Evolutionary conservation across 2,329 filamentous ascomycete species (phyloP).

Genomic region (Ophiostoma himal-ulmi): DNA sequence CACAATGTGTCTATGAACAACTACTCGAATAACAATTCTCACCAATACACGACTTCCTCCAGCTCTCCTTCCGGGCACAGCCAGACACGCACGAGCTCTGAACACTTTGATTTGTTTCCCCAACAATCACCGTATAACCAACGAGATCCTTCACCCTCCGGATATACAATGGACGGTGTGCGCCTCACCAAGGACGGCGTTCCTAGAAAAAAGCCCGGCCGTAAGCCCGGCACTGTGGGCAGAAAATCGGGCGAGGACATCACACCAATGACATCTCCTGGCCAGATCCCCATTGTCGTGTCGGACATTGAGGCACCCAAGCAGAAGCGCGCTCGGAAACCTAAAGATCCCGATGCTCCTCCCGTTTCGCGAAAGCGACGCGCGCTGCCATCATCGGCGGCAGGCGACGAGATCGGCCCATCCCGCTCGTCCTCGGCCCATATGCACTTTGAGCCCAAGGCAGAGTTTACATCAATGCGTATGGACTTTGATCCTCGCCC

Average conservation of each 20-base stretch:
- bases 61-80: slow-evolving; percentile 43
- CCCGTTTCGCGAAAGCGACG: slow-evolving; percentile 50
- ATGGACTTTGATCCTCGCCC: slow-evolving; percentile 33
- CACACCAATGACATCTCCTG: slow-evolving; percentile 31
- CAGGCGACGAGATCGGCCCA: slow-evolving; percentile 6
- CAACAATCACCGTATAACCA: background rate
- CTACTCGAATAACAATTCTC: slow-evolving; percentile 39
- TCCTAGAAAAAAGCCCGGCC: slow-evolving; percentile 58
- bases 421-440: slow-evolving; percentile 21
- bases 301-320: slow-evolving; percentile 39
- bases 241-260: slow-evolving; percentile 28
- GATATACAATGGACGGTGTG: slow-evolving; percentile 36
- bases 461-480: slow-evolving; percentile 38
- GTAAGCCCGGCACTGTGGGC: slow-evolving; percentile 52
- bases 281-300: slow-evolving; percentile 31
- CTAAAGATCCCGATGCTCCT: slow-evolving; percentile 54
- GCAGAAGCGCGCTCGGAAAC: slow-evolving; percentile 50
- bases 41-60: slow-evolving; percentile 48
- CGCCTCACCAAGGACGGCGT: slow-evolving; percentile 53
- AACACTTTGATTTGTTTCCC: background rate
- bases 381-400: slow-evolving; percentile 30
- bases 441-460: slow-evolving; percentile 26
- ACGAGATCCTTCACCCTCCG: background rate
- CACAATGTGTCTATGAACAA: slow-evolving; percentile 33
- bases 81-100: slow-evolving; percentile 32